These are phyloP conservation scores for Chrysoporthe deuterocubensis DNA, from an alignment of 2,329 filamentous ascomycete species.

Conservation along the genomic window DNA sequence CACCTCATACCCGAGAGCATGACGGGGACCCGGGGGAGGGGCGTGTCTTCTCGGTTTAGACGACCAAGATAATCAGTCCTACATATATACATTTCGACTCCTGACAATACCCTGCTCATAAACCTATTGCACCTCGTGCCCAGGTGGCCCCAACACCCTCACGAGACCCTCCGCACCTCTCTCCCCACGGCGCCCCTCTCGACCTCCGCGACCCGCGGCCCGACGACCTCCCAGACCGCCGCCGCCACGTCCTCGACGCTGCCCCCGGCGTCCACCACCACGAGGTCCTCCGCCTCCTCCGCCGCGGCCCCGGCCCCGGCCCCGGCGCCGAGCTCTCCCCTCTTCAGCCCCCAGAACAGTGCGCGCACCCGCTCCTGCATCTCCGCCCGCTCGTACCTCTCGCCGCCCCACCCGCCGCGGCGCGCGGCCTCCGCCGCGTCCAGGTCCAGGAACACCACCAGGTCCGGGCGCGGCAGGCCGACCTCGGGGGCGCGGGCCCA, in stretches of 20 bases:
- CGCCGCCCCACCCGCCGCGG: slow-evolving; percentile 85
- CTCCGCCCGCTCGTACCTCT: slow-evolving; percentile 83
- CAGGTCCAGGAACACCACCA: slow-evolving; percentile 86
- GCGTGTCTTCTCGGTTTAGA: neutral
- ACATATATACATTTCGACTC: neutral
- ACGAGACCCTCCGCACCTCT: slow-evolving; percentile 48
- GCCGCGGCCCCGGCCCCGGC: slow-evolving; percentile 35
- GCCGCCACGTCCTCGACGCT: slow-evolving; percentile 61
- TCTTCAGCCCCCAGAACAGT: slow-evolving; percentile 66
- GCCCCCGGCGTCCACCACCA: slow-evolving; percentile 58
- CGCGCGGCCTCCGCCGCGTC: slow-evolving; percentile 71
- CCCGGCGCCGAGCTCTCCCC: slow-evolving; percentile 41
- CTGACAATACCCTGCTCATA: neutral
- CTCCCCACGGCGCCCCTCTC: slow-evolving; percentile 48
- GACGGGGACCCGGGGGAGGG: neutral
- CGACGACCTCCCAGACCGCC: slow-evolving; percentile 58
- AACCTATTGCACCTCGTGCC: no score
- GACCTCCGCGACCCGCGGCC: slow-evolving; percentile 53
- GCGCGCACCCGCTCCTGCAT: slow-evolving; percentile 81
- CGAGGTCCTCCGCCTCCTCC: slow-evolving; percentile 58
- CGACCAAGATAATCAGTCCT: neutral
- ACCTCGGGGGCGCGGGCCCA: slow-evolving; percentile 88
- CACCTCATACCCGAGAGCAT: slow-evolving; percentile 27
- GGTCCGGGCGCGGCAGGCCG: slow-evolving; percentile 84
- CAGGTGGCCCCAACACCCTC: no score